Conservation (phyloP, 2,329 filamentous ascomycete species). For the Aspergillus pseudoglaucus region DNA sequence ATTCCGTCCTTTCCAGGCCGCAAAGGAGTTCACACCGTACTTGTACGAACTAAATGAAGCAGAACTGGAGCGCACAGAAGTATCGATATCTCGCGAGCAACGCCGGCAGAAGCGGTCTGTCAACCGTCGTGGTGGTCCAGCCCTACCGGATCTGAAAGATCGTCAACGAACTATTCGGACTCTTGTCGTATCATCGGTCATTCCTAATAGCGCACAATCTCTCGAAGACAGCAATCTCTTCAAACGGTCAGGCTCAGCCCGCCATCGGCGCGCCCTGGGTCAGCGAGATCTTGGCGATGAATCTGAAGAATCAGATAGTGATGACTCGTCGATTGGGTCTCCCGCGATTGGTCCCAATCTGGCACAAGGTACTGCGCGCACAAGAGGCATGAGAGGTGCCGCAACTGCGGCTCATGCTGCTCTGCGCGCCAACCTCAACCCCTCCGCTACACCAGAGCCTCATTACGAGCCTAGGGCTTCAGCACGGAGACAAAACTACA, state of each 20-base stretch:
- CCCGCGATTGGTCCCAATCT: slow-evolving; percentile 67
- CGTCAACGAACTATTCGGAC: slow-evolving; percentile 89
- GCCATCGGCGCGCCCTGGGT: slow-evolving; percentile 53
- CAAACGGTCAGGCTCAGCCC: slow-evolving; percentile 63
- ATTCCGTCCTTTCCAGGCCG: slow-evolving; percentile 84
- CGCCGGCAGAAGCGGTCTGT: slow-evolving; percentile 91
- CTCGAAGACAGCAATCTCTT: slow-evolving; percentile 82
- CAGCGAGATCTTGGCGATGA: slow-evolving; percentile 61
- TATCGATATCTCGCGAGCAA: slow-evolving; percentile 89
- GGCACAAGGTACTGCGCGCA: slow-evolving; percentile 68
- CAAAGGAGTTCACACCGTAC: slow-evolving; percentile 90
- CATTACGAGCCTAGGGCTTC: slow-evolving; percentile 66
- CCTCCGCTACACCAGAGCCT: slow-evolving; percentile 84
- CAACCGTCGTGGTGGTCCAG: slow-evolving; percentile 85
- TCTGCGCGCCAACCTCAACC: slow-evolving; percentile 65
- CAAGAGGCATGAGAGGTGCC: slow-evolving; percentile 80
- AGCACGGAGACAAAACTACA: slow-evolving; percentile 56
- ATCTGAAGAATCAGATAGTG: slow-evolving; percentile 86
- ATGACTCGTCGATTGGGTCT: slow-evolving; percentile 81
- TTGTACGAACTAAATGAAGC: slow-evolving; percentile 89
- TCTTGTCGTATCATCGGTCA: slow-evolving; percentile 81
- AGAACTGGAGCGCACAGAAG: slow-evolving; percentile 82
- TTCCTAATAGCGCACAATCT: slow-evolving; percentile 74
- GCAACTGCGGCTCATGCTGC: slow-evolving; percentile 80
- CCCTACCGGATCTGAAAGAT: slow-evolving; percentile 92